Evolutionary conservation across 192 early-diverging fungal species (phyloP), one percentile per base, ranked within the genome.

Genomic region (Backusella macrospora): DNA sequence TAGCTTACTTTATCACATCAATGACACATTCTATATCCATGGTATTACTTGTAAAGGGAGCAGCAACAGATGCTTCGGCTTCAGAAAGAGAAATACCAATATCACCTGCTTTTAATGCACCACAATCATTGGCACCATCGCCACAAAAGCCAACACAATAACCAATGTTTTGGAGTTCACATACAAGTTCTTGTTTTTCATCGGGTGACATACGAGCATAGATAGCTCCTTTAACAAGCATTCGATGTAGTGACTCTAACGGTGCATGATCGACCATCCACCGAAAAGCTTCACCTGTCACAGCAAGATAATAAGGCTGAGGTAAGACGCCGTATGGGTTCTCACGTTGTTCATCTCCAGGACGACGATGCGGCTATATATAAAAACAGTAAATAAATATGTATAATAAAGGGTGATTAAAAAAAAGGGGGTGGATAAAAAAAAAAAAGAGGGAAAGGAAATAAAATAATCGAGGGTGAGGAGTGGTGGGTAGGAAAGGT

Each of bases 71-170:
- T 2, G 97, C 95, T 76, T 99, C 98, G 5, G 98, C 98, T 71
- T 99, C 97, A 14, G 95, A 96, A 62, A 99, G 86, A 12, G 95
- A 97, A 18, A 99, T 84, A 0, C 98, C 98, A 55, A 97, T 94
- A 80, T 99, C 98, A 18, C 95, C 97, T 0, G 93, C 92, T 68
- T 98, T 95, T 14, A 99, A 83, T 4, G 98, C 98, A 18, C 96
- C 96, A 83, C 95, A 96, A 80, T 99, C 98, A 73, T 99, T 99
- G 18, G 98, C 96, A 10, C 98, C 98, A 78, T 99, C 98, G n/a
- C 98, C 98, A 78, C 96, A 98, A 80, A 99, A 99, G 0, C 96
- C 95, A 34, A 95, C 92, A 75, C 92, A 95, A 83, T 99, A 97
- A 14, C 93, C 96, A 34, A 98, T 87, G 21, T 82, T 86, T 76